Percentiles rank a stretch among this genome's conserved stretches.
Conservation (phyloP, 2,329 filamentous ascomycete species). For the Colletotrichum acutatum region DNA sequence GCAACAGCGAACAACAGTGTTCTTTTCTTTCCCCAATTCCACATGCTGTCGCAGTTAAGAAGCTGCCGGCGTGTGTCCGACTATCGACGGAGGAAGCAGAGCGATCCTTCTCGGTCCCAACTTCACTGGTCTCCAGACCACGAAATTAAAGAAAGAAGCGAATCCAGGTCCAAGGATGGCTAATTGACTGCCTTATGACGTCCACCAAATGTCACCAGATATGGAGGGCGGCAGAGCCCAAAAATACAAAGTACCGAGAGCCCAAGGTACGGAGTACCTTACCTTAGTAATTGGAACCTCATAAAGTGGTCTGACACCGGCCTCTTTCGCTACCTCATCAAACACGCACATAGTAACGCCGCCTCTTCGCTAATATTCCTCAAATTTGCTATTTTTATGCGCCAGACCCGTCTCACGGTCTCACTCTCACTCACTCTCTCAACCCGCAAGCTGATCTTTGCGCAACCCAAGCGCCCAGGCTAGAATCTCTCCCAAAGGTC, state of each 20-base stretch:
- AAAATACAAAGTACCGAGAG: no score
- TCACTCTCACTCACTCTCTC: neutral
- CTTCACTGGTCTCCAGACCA: neutral
- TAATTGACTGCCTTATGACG: conserved; percentile 10
- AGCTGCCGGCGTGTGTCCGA: neutral
- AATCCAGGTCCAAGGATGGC: neutral
- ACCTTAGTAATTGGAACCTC: neutral
- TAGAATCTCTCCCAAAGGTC: neutral
- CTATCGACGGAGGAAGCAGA: neutral
- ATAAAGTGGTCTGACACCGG: conserved; percentile 27
- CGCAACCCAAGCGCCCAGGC: neutral
- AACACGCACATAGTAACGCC: conserved; percentile 18
- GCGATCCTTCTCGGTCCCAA: neutral
- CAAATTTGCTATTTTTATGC: conserved; percentile 26
- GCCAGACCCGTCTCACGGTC: neutral
- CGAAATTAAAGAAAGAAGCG: neutral
- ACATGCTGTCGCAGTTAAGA: neutral
- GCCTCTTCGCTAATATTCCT: conserved; percentile 8
- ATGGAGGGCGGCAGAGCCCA: neutral
- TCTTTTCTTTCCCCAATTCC: neutral
- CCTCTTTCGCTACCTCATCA: conserved; percentile 9
- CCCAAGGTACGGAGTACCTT: neutral
- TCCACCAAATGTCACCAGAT: conserved; percentile 4
- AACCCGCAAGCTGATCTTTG: neutral
- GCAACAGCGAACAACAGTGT: no score